phyloP scores from a whole-genome alignment of 352 stramenopile genomes.

The Phytophthora quininea region DNA sequence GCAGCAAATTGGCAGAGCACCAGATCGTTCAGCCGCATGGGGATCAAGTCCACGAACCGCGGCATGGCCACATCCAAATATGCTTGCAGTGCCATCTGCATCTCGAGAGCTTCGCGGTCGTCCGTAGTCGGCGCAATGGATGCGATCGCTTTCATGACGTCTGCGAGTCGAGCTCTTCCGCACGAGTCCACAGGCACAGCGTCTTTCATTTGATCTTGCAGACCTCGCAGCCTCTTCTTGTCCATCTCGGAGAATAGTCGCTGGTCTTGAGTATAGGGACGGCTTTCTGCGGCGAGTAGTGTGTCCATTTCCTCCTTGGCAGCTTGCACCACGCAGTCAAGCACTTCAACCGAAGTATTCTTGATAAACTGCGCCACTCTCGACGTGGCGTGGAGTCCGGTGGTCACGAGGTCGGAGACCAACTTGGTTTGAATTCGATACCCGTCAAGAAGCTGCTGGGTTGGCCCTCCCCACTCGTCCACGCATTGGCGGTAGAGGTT shows the following conservation, averaged over 20 bases:
- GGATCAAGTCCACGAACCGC: slow-evolving; percentile 42
- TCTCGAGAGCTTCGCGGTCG: slow-evolving; percentile 39
- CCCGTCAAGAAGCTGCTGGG: slow-evolving; percentile 22
- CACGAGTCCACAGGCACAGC: neutral
- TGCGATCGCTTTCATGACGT: slow-evolving; percentile 23
- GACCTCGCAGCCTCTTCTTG: slow-evolving; percentile 12
- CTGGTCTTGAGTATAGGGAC: slow-evolving; percentile 47
- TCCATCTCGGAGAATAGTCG: slow-evolving; percentile 35
- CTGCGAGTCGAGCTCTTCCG: slow-evolving; percentile 14
- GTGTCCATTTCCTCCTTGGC: slow-evolving; percentile 22
- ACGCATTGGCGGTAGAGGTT: slow-evolving; percentile 47
- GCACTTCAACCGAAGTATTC: slow-evolving; percentile 4
- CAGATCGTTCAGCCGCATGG: slow-evolving; percentile 41
- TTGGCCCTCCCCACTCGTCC: slow-evolving; percentile 40
- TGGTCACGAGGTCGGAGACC: slow-evolving; percentile 30
- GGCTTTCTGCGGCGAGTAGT: slow-evolving; percentile 34
- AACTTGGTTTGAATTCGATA: slow-evolving; percentile 36
- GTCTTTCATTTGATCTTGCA: slow-evolving; percentile 27
- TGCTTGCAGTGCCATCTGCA: slow-evolving; percentile 37
- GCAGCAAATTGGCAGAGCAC: slow-evolving; percentile 38
- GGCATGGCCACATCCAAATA: slow-evolving; percentile 42
- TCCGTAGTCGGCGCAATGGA: slow-evolving; percentile 15
- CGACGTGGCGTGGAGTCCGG: slow-evolving; percentile 13
- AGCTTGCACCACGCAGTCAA: slow-evolving; percentile 18
- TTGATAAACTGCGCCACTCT: slow-evolving; percentile 36